Percentiles rank a stretch among this genome's conserved stretches.
Conservation (phyloP, 495 filamentous ascomycete genomes). For the Talaromyces wortmannii region DNA sequence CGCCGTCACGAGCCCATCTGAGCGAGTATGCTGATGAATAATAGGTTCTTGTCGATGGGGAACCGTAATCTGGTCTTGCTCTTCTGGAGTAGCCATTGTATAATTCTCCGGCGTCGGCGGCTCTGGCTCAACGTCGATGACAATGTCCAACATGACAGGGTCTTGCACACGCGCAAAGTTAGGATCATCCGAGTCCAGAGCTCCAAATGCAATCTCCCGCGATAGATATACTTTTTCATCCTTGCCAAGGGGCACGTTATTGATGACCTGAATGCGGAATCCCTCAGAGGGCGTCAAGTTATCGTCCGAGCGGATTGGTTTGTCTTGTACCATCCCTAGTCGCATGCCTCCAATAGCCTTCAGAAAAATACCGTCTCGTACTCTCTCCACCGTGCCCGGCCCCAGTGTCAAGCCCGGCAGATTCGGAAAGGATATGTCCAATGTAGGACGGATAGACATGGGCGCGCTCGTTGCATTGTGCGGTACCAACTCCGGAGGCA, state of each 20-base stretch:
- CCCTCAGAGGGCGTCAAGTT: slow-evolving; percentile 18
- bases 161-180: slow-evolving; percentile 77
- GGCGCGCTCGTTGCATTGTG: slow-evolving; percentile 64
- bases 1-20: slow-evolving; percentile 16
- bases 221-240: slow-evolving; percentile 84
- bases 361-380: slow-evolving; percentile 69
- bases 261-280: slow-evolving; percentile 71
- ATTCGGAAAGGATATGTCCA: slow-evolving; percentile 78
- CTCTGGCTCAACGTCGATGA: slow-evolving; percentile 49
- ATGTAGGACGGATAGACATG: slow-evolving; percentile 53
- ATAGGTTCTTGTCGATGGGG: slow-evolving; percentile 10
- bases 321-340: slow-evolving; percentile 72
- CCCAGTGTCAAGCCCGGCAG: slow-evolving; percentile 48
- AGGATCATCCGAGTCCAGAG: slow-evolving; percentile 66
- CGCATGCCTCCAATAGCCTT: slow-evolving; percentile 73
- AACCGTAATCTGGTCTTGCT: not conserved
- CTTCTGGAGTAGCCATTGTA: slow-evolving; percentile 19
- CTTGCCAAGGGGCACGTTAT: slow-evolving; percentile 72
- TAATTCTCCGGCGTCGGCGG: slow-evolving; percentile 26
- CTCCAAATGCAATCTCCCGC: slow-evolving; percentile 66
- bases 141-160: slow-evolving; percentile 62
- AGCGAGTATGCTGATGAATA: slow-evolving; percentile 10
- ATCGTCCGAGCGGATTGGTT: slow-evolving; percentile 12
- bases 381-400: slow-evolving; percentile 49
- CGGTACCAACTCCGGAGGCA: slow-evolving; percentile 68